Percentiles rank a stretch among this genome's conserved stretches.
Conservation (phyloP, 2,329 filamentous ascomycete species). For the Gyromitra esculenta region DNA sequence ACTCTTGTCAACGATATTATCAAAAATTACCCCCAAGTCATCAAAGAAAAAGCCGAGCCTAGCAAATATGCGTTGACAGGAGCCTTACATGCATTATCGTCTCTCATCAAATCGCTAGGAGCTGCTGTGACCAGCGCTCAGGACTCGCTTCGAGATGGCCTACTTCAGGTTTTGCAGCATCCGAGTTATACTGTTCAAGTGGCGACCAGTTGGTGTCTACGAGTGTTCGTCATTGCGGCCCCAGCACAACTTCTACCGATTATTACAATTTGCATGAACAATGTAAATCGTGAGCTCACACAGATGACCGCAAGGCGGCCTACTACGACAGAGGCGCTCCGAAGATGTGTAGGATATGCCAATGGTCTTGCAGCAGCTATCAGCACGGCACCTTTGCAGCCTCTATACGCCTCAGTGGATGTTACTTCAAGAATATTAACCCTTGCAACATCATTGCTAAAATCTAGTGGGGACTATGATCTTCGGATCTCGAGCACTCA, state of each 20-base stretch:
- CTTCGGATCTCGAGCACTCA: slow-evolving; percentile 90
- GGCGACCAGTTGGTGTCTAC: slow-evolving; percentile 84
- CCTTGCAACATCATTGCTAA: slow-evolving; percentile 89
- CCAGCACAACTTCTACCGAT: slow-evolving; percentile 91
- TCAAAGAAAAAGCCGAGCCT: slow-evolving; percentile 88
- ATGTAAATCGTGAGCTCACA: slow-evolving; percentile 83
- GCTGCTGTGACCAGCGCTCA: slow-evolving; percentile 82
- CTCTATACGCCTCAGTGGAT: slow-evolving; percentile 92
- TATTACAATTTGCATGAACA: slow-evolving; percentile 96
- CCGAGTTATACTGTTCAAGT: slow-evolving; percentile 97
- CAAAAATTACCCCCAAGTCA: slow-evolving; percentile 90
- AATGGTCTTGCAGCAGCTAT: slow-evolving; percentile 90
- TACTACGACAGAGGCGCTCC: slow-evolving; percentile 70
- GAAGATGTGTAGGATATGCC: slow-evolving; percentile 87
- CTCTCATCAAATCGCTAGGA: slow-evolving; percentile 80
- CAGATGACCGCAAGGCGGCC: slow-evolving; percentile 75
- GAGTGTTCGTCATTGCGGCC: slow-evolving; percentile 86
- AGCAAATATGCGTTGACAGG: slow-evolving; percentile 85
- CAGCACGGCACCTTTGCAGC: slow-evolving; percentile 86
- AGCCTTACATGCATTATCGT: slow-evolving; percentile 79
- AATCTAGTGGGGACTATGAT: slow-evolving; percentile 90
- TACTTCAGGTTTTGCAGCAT: slow-evolving; percentile 91
- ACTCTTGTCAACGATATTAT: slow-evolving; percentile 85
- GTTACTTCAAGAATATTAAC: slow-evolving; percentile 91
- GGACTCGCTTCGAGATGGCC: slow-evolving; percentile 83